Evolutionary conservation across 805 yeast species (phyloP).

Genomic region (Candida morakotiae): DNA sequence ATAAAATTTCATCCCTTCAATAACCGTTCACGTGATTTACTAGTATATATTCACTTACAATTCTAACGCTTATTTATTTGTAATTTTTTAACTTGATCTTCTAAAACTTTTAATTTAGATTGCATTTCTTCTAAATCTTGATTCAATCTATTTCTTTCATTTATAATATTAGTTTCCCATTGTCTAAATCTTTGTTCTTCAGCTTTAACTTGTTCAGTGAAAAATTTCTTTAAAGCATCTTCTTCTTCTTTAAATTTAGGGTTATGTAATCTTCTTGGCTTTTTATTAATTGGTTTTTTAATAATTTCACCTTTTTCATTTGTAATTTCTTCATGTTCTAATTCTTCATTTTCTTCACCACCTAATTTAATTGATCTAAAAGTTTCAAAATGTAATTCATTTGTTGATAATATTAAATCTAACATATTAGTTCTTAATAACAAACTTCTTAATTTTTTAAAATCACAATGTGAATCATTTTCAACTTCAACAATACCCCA

Average conservation of each 20-base stretch:
- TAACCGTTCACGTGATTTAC: conserved; percentile 4
- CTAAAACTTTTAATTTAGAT: conserved; percentile 65
- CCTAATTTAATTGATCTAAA: conserved; percentile 72
- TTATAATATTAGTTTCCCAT: conserved; percentile 96
- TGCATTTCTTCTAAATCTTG: conserved; percentile 91
- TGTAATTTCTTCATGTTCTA: conserved; percentile 24
- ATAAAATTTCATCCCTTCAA: not conserved
- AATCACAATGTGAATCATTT: conserved; percentile 81
- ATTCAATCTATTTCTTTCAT: conserved; percentile 90
- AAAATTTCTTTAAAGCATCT: conserved; percentile 85
- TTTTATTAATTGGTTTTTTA: conserved; percentile 30
- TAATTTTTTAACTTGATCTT: conserved; percentile 67
- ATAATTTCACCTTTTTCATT: conserved; percentile 29
- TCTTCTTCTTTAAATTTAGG: conserved; percentile 97
- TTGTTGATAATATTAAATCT: conserved; percentile 75
- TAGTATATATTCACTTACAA: no score
- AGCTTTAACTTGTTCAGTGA: conserved; percentile 92
- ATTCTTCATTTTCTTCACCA: conserved; percentile 26
- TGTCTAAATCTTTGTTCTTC: conserved; percentile 97
- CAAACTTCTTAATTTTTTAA: conserved; percentile 73
- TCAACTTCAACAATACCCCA: conserved; percentile 91
- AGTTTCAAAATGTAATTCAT: conserved; percentile 76
- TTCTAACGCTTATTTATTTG: conserved; percentile 31
- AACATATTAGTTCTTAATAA: conserved; percentile 79
- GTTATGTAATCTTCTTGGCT: conserved; percentile 60